Evolutionary conservation across 2,329 filamentous ascomycete species (phyloP), one percentile per base, ranked within the genome.

Genomic region (Ceratocystis ficicola): DNA sequence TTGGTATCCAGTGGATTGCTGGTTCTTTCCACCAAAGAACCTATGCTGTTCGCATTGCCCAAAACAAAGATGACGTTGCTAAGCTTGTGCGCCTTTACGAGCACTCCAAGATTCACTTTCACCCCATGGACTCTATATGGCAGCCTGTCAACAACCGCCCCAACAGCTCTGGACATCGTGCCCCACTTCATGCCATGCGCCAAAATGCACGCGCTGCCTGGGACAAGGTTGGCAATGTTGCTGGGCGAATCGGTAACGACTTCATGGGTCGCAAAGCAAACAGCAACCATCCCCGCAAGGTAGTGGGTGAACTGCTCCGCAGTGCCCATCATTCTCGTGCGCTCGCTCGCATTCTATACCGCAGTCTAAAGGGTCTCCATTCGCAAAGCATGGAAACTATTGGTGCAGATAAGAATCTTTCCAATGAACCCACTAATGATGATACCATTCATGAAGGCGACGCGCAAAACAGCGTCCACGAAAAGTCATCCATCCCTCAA

Each of bases 1-100:
- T 96, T 68, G 83, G 95, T 70, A 95, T 96, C 65, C 92, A 96
- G 73, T 86, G 95, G 76, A 95, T 97, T 70, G 92, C 93, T 41
- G 92, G 92, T 67, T 91, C 88, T 68, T 97, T 97, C 75, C 93
- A 97, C 74, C 80, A 89, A 67, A 84, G 93, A 57, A 96, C 93
- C 0, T 97, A 97, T 72, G 86, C 89, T 28, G 90, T 93, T 70
- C 82, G 93, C 17, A 96, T 96, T 71, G 90, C 94, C 68, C 81
- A 93, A 74, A 95, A 96, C 79, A 95, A 95, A 73, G 90, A 92
- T 69, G 89, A 95, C 72, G 91, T 96, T 67, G 84, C 75, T 10
- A 80, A 79, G 65, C 74, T 84, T 10, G 78, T 83, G 32, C 74
- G 77, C 55, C 75, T 84, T 0, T 84, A 80, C 69, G 86, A 90